Conservation (phyloP, 768 basidiomycete genomes). For the Mrakia frigida region DNA sequence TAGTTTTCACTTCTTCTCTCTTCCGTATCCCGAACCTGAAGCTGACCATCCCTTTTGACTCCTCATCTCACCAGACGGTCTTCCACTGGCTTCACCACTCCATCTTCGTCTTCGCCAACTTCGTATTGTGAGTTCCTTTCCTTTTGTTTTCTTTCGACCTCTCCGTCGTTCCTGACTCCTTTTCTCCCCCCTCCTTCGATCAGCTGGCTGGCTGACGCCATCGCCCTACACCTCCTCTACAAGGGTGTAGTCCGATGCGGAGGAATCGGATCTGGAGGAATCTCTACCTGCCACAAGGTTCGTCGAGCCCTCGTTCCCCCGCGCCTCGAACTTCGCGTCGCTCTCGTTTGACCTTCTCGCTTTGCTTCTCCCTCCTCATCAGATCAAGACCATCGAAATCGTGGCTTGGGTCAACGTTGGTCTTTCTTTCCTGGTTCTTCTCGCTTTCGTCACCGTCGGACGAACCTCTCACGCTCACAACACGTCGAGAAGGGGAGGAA, state of each 20-base stretch:
- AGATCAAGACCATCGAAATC: constrained; percentile 6
- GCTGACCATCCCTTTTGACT: neutral
- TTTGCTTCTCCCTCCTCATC: neutral
- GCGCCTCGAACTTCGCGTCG: neutral
- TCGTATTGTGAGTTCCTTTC: neutral
- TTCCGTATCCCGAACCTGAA: neutral
- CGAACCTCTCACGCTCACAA: neutral
- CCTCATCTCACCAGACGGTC: neutral
- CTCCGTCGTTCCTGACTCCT: neutral
- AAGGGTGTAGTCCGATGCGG: neutral
- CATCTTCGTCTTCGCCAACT: constrained; percentile 6
- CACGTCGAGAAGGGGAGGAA: neutral
- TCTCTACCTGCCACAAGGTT: constrained; percentile 4
- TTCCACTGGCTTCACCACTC: constrained; percentile 6
- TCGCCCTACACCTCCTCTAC: constrained; percentile 4
- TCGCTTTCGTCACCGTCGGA: constrained; percentile 10
- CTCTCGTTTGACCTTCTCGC: neutral
- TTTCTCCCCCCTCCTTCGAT: neutral
- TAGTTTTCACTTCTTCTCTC: neutral
- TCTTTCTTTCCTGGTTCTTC: neutral
- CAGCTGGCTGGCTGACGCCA: constrained; percentile 5
- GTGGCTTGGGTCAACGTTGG: constrained; percentile 1
- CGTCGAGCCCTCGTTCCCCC: neutral
- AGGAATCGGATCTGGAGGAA: neutral
- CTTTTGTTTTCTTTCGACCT: neutral